Evolutionary conservation across 2,329 filamentous ascomycete genomes (phyloP).

Genomic region (Trichoderma aggressivum): DNA sequence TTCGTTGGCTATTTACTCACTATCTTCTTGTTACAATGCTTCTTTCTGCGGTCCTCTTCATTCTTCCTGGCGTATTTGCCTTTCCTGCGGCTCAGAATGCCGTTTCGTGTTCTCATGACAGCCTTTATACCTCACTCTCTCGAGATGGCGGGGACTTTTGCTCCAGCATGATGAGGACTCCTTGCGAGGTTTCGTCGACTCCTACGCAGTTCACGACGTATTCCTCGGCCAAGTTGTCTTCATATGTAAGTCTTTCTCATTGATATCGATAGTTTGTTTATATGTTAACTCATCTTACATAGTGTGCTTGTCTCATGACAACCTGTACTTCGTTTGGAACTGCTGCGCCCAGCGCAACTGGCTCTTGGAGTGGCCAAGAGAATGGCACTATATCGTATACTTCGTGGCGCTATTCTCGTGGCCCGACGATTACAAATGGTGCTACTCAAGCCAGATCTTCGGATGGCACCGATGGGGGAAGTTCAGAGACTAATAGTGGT

Average conservation of each 20-base stretch:
- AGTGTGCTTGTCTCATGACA: conserved; percentile 30
- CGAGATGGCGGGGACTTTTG: conserved; percentile 30
- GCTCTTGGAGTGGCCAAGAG: neutral
- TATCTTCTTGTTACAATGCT: conserved; percentile 1
- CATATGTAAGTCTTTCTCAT: conserved; percentile 27
- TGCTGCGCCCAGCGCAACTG: neutral
- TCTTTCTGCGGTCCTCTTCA: neutral
- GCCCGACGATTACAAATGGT: neutral
- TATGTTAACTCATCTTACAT: neutral
- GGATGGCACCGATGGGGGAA: neutral
- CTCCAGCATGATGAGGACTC: conserved; percentile 28
- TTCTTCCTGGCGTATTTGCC: conserved; percentile 3
- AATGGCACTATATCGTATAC: conserved; percentile 3
- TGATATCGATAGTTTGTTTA: no score
- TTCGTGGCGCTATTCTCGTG: neutral
- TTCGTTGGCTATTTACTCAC: neutral
- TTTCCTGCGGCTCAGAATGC: conserved; percentile 14
- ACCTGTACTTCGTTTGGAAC: conserved; percentile 20
- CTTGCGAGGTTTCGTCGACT: conserved; percentile 23
- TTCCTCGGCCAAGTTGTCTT: conserved; percentile 30
- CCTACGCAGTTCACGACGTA: conserved; percentile 31
- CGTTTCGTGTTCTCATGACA: conserved; percentile 27
- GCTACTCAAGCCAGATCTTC: conserved; percentile 2
- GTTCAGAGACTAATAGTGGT: neutral
- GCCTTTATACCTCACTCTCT: conserved; percentile 31